These are phyloP conservation scores for Pelargonium myrrhifolium DNA, from an alignment of 441 rosid genomes.

Conservation along the genomic window DNA sequence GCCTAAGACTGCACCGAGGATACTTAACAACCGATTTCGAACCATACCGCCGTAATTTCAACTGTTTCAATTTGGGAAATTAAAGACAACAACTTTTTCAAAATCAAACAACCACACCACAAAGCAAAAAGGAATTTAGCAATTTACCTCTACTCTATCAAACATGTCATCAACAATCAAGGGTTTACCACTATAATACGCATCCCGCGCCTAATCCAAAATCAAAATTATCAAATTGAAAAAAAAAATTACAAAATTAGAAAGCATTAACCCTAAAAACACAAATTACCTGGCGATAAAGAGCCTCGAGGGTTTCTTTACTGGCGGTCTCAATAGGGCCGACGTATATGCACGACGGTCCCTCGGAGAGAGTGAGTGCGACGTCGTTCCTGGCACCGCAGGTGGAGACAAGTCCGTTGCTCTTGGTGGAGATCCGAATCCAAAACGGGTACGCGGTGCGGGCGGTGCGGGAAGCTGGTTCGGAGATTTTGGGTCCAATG, in stretches of 20 bases:
- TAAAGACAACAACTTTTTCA: neutral
- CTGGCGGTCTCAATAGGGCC: constrained; percentile 92
- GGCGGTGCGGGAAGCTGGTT: neutral
- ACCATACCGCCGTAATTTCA: constrained; percentile 79
- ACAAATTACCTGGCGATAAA: constrained; percentile 56
- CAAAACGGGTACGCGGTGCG: neutral
- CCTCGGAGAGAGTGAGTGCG: constrained; percentile 33
- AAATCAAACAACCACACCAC: neutral
- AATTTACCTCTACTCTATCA: constrained; percentile 96
- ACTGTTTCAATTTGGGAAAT: constrained; percentile 33
- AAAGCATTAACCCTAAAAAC: neutral
- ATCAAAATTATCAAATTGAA: neutral
- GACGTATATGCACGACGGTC: constrained; percentile 83
- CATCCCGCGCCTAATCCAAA: constrained; percentile 59
- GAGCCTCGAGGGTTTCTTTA: constrained; percentile 89
- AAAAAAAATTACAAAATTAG: neutral
- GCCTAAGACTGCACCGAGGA: constrained; percentile 84
- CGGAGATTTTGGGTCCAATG: neutral
- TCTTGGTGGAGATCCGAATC: neutral
- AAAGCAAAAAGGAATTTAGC: neutral
- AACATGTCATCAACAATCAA: constrained; percentile 91
- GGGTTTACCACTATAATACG: constrained; percentile 82
- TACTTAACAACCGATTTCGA: constrained; percentile 87
- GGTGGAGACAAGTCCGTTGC: constrained; percentile 23
- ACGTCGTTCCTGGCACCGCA: constrained; percentile 25